These are phyloP conservation scores for Tolypocladium amazonense DNA, from an alignment of 2,329 filamentous ascomycete genomes.

Conservation along the genomic window DNA sequence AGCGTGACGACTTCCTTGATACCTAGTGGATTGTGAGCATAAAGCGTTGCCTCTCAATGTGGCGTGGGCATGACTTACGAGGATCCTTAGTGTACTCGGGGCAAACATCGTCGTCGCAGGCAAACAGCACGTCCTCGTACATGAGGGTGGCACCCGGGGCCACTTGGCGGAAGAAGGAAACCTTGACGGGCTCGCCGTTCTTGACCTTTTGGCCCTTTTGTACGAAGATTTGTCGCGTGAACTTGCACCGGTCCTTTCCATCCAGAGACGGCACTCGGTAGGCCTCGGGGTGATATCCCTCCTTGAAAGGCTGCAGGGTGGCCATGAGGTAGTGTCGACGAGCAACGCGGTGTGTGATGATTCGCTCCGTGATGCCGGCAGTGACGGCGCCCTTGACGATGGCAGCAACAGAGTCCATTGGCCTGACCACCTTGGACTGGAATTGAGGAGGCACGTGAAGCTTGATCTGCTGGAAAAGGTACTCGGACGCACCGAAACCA, in stretches of 20 bases:
- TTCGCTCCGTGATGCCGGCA: constrained; percentile 91
- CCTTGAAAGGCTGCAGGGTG: constrained; percentile 96
- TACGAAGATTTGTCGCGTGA: constrained; percentile 95
- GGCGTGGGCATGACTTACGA: constrained; percentile 52
- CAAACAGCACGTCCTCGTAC: constrained; percentile 98
- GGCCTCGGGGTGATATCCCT: constrained; percentile 94
- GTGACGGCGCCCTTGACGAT: constrained; percentile 98
- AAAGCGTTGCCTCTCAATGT: not conserved
- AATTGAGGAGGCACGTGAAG: constrained; percentile 96
- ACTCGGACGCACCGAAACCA: constrained; percentile 96
- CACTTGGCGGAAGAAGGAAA: constrained; percentile 96
- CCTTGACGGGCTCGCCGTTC: constrained; percentile 98
- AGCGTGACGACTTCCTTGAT: constrained; percentile 99
- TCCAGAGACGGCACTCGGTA: constrained; percentile 95
- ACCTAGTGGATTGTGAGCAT: constrained; percentile 43
- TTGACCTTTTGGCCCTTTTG: constrained; percentile 98
- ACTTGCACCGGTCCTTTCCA: constrained; percentile 97
- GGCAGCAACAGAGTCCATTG: constrained; percentile 97
- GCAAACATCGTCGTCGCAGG: constrained; percentile 95
- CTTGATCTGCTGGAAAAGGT: constrained; percentile 99
- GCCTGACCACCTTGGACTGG: constrained; percentile 93
- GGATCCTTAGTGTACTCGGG: constrained; percentile 99
- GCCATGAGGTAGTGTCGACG: constrained; percentile 99
- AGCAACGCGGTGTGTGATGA: constrained; percentile 93
- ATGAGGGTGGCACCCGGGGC: constrained; percentile 94